Evolutionary conservation across 2,329 filamentous ascomycete genomes (phyloP).

Genomic region (Lachnellula suecica): DNA sequence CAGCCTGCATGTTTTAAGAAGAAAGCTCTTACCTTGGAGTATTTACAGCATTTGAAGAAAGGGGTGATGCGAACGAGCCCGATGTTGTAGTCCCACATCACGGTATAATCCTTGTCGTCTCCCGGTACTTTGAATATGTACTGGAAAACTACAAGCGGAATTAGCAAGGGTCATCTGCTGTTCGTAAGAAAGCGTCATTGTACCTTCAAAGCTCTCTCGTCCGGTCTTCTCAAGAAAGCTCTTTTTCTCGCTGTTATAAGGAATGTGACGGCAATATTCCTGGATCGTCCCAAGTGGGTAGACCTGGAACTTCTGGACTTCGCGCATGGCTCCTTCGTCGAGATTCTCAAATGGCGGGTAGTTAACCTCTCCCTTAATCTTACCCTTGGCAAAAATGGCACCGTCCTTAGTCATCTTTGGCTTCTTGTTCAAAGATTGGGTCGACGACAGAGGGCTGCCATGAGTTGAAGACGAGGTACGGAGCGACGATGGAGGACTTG

Average conservation of each 20-base stretch:
- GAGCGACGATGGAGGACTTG: slow-evolving; percentile 36
- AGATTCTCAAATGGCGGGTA: slow-evolving; percentile 73
- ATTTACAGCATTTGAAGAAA: slow-evolving; percentile 88
- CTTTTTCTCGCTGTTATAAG: slow-evolving; percentile 94
- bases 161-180: slow-evolving; percentile 20
- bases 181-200: slow-evolving; percentile 22
- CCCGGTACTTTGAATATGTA: slow-evolving; percentile 77
- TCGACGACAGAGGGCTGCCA: slow-evolving; percentile 26
- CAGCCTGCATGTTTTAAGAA: neutral
- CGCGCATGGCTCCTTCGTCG: slow-evolving; percentile 52
- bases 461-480: slow-evolving; percentile 26
- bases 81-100: slow-evolving; percentile 98
- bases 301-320: slow-evolving; percentile 65
- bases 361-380: slow-evolving; percentile 65
- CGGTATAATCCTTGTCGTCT: slow-evolving; percentile 64
- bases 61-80: slow-evolving; percentile 92
- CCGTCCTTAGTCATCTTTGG: slow-evolving; percentile 66
- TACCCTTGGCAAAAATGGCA: slow-evolving; percentile 59
- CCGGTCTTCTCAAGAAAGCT: slow-evolving; percentile 84
- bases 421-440: slow-evolving; percentile 38
- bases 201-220: slow-evolving; percentile 85
- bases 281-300: slow-evolving; percentile 63
- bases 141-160: slow-evolving; percentile 65
- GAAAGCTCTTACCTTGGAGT: slow-evolving; percentile 68
- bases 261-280: slow-evolving; percentile 72